These are phyloP conservation scores for Reutealis trisperma DNA, from an alignment of 345 rosid genomes.

Conservation along the genomic window DNA sequence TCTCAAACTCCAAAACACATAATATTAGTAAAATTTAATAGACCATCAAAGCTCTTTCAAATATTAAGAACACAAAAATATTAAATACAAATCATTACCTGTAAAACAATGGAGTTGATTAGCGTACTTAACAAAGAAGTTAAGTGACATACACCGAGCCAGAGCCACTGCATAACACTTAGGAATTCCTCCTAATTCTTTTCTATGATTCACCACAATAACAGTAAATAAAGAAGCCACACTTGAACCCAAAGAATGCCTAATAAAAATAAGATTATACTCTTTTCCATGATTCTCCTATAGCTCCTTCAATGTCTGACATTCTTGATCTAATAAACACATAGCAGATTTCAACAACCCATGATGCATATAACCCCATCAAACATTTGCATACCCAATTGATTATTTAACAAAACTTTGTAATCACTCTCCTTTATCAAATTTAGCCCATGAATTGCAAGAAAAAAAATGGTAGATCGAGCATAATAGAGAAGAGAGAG, in stretches of 20 bases:
- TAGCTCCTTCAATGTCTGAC: conserved; percentile 56
- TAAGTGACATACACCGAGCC: conserved; percentile 96
- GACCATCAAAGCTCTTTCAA: not conserved
- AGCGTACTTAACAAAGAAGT: conserved; percentile 91
- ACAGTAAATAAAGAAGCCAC: conserved; percentile 69
- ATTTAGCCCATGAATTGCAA: conserved; percentile 81
- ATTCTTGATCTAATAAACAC: conserved; percentile 73
- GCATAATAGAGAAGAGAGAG: no score
- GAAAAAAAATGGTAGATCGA: no score
- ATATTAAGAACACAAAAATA: not conserved
- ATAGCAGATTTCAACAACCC: conserved; percentile 76
- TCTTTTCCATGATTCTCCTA: conserved; percentile 74
- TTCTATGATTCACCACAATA: conserved; percentile 51
- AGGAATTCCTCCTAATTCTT: conserved; percentile 65
- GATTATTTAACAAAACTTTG: conserved; percentile 61
- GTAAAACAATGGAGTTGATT: conserved; percentile 80
- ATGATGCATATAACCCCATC: conserved; percentile 81
- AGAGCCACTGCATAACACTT: conserved; percentile 83
- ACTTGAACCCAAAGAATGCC: conserved; percentile 93
- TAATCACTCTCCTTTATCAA: conserved; percentile 78
- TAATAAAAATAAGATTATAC: conserved; percentile 64
- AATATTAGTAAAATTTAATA: not conserved
- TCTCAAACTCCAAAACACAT: not conserved
- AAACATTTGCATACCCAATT: conserved; percentile 66
- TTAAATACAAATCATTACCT: conserved; percentile 46